Evolutionary conservation across 2,329 filamentous ascomycete species (phyloP).

Genomic region (Hymenotorrendiella dingleyae): DNA sequence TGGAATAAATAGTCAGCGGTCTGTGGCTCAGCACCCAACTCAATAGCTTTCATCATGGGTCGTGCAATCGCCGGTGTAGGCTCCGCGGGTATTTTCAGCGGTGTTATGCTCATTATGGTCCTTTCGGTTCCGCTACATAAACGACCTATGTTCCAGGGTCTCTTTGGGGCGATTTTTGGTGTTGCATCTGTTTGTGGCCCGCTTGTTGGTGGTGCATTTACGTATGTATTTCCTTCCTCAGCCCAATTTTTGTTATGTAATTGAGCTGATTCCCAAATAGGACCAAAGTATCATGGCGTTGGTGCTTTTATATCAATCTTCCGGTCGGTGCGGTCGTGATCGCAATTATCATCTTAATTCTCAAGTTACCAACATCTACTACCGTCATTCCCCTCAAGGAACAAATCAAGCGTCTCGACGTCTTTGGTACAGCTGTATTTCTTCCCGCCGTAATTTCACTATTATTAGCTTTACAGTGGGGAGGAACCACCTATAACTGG

Average conservation of each 20-base stretch:
- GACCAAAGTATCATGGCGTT: slow-evolving; percentile 27
- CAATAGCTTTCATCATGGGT: slow-evolving; percentile 31
- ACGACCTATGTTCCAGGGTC: slow-evolving; percentile 26
- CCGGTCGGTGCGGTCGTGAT: slow-evolving; percentile 27
- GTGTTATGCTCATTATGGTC: slow-evolving; percentile 25
- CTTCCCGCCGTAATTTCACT: slow-evolving; percentile 29
- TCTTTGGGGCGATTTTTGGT: slow-evolving; percentile 29
- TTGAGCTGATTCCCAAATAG: too few relatives aligned
- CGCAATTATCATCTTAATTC: slow-evolving; percentile 15
- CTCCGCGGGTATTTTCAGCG: slow-evolving; percentile 29
- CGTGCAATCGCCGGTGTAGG: slow-evolving; percentile 28
- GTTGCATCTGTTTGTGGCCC: slow-evolving; percentile 31
- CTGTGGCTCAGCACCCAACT: slow-evolving; percentile 31
- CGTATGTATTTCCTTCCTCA: too few relatives aligned
- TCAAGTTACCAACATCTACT: slow-evolving; percentile 10
- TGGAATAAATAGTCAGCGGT: slow-evolving; percentile 26
- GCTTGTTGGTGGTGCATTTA: slow-evolving; percentile 38
- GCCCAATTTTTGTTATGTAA: too few relatives aligned
- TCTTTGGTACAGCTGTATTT: slow-evolving; percentile 31
- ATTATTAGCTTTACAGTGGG: slow-evolving; percentile 32
- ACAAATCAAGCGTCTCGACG: slow-evolving; percentile 33
- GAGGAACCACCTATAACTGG: slow-evolving; percentile 29
- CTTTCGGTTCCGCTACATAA: slow-evolving; percentile 25
- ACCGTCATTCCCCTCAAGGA: slow-evolving; percentile 32
- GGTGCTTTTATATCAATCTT: slow-evolving; percentile 36